Conservation (phyloP, 208 protist genomes). For the Naegleria fowleri region DNA sequence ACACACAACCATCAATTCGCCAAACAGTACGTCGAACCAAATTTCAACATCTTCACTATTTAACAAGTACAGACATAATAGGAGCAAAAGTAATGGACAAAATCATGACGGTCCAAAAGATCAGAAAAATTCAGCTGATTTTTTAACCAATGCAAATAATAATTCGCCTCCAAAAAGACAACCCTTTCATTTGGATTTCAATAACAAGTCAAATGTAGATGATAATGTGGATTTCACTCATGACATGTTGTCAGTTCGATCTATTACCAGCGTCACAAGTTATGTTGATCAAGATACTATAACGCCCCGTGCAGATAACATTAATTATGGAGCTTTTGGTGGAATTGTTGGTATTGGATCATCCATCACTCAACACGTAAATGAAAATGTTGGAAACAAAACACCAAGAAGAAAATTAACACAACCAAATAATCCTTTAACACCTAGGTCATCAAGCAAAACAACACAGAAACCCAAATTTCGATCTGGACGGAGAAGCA, state of each 20-base stretch:
- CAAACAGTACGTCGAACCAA: too few relatives aligned
- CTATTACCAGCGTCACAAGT: not conserved
- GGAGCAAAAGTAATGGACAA: too few relatives aligned
- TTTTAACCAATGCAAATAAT: too few relatives aligned
- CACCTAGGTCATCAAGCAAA: not conserved
- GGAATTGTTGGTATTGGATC: not conserved
- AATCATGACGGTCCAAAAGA: too few relatives aligned
- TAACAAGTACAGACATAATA: too few relatives aligned
- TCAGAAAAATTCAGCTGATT: too few relatives aligned
- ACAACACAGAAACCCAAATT: not conserved
- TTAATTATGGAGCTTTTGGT: not conserved
- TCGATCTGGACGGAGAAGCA: not conserved
- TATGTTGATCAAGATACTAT: not conserved
- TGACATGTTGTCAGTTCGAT: not conserved
- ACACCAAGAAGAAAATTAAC: not conserved
- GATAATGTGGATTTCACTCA: not conserved
- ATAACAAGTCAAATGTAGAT: too few relatives aligned
- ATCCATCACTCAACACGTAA: not conserved
- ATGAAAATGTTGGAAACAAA: not conserved
- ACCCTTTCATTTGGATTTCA: too few relatives aligned
- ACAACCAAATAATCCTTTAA: too few relatives aligned
- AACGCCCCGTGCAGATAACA: not conserved
- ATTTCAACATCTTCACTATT: too few relatives aligned
- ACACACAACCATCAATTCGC: too few relatives aligned
- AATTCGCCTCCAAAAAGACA: too few relatives aligned